A percentile compares a stretch with the other conserved stretches of the same genome.
Conservation (phyloP, 2,329 filamentous ascomycete genomes). For the Fusarium sp. region DNA sequence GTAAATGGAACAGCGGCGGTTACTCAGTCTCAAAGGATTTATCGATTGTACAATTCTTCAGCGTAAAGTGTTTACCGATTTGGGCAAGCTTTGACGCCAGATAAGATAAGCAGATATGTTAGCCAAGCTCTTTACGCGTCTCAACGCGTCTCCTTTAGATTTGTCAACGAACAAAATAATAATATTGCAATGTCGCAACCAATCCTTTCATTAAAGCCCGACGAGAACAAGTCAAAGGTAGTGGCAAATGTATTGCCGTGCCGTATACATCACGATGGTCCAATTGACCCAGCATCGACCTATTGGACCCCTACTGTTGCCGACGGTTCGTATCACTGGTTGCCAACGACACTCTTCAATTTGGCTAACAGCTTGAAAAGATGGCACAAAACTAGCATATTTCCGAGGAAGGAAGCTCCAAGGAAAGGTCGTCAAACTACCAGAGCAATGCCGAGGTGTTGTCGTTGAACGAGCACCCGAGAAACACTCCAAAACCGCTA, state of each 20-base stretch:
- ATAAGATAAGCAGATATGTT: constrained; percentile 28
- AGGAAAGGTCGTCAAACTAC: constrained; percentile 75
- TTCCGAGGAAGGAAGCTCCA: constrained; percentile 85
- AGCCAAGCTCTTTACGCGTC: constrained; percentile 41
- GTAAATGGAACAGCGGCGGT: too few species aligned
- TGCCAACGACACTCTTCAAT: background rate
- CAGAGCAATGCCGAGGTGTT: constrained; percentile 77
- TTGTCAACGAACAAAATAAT: constrained; percentile 4
- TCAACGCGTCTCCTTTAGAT: constrained; percentile 36
- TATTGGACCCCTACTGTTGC: constrained; percentile 76
- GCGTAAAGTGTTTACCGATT: background rate
- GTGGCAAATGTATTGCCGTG: constrained; percentile 84
- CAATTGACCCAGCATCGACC: constrained; percentile 70
- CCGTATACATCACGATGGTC: constrained; percentile 82
- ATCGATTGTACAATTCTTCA: too few species aligned
- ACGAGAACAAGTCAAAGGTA: constrained; percentile 52
- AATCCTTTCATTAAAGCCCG: constrained; percentile 58
- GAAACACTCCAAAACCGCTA: constrained; percentile 52
- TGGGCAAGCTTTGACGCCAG: background rate
- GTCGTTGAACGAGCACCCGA: constrained; percentile 62
- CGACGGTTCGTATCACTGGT: constrained; percentile 55
- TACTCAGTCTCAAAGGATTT: too few species aligned
- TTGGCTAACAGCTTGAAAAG: constrained; percentile 52
- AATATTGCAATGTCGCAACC: constrained; percentile 56
- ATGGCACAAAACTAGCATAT: constrained; percentile 69